phyloP scores from a whole-genome alignment of 495 filamentous ascomycete species.

The Hypoxylon trugodes region DNA sequence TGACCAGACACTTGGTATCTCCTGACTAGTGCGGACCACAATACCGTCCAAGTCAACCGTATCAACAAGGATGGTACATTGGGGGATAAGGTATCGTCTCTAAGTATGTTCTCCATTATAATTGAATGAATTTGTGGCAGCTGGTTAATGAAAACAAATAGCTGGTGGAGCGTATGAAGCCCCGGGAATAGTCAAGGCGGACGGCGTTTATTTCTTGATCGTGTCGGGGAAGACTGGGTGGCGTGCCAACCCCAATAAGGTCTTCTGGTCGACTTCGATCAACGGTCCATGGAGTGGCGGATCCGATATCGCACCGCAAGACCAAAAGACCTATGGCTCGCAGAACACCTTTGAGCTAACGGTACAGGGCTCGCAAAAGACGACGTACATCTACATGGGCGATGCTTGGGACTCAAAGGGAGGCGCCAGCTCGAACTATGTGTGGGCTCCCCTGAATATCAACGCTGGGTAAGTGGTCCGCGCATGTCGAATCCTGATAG shows the following conservation, averaged over 20 bases:
- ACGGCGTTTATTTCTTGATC: conserved; percentile 54
- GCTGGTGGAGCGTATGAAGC: conserved; percentile 53
- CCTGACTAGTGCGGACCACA: conserved; percentile 57
- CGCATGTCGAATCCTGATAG: background rate
- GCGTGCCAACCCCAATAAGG: conserved; percentile 54
- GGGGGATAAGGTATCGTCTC: conserved; percentile 42
- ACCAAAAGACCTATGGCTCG: conserved; percentile 54
- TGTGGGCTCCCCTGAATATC: conserved; percentile 53
- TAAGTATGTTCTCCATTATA: conserved; percentile 29
- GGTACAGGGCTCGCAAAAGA: conserved; percentile 49
- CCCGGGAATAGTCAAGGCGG: conserved; percentile 53
- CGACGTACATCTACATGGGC: conserved; percentile 57
- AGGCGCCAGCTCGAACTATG: conserved; percentile 50
- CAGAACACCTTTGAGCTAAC: conserved; percentile 58
- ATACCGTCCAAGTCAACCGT: conserved; percentile 55
- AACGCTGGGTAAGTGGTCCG: conserved; percentile 39
- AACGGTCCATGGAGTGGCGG: conserved; percentile 51
- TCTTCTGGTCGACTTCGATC: conserved; percentile 50
- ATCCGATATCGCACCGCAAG: conserved; percentile 51
- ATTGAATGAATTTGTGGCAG: background rate
- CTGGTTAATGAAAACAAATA: conserved; percentile 13
- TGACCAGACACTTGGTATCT: conserved; percentile 52
- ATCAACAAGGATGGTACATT: conserved; percentile 53
- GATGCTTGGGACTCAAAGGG: conserved; percentile 56
- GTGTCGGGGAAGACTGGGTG: conserved; percentile 56